Conservation (phyloP, 208 protist species). For the Leishmania amazonensis region DNA sequence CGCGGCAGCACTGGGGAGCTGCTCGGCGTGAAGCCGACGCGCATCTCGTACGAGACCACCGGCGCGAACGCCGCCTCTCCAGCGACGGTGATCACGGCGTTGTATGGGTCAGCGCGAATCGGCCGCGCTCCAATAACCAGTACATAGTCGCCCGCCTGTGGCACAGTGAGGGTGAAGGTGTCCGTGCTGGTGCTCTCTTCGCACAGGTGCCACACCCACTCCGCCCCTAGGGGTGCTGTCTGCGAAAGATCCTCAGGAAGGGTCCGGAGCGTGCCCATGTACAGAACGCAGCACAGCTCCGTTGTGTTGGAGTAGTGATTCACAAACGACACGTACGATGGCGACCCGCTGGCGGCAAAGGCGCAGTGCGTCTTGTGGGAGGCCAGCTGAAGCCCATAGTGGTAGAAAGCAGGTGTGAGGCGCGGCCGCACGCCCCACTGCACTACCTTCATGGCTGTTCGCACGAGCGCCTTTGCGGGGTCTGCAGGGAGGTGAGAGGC, state of each 20-base stretch:
- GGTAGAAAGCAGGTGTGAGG: constrained; percentile 70
- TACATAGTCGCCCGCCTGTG: constrained; percentile 72
- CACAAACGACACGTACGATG: constrained; percentile 66
- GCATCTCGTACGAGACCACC: constrained; percentile 69
- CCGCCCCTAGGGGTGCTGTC: constrained; percentile 42
- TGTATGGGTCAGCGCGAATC: constrained; percentile 78
- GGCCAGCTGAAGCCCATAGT: constrained; percentile 46
- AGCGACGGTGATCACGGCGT: constrained; percentile 30
- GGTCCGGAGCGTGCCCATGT: constrained; percentile 50
- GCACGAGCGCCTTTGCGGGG: constrained; percentile 43
- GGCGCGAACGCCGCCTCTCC: constrained; percentile 52
- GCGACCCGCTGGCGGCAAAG: constrained; percentile 55
- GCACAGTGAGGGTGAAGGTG: constrained; percentile 85
- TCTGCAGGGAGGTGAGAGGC: constrained; percentile 59
- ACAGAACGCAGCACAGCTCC: constrained; percentile 84
- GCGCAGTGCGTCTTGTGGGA: constrained; percentile 53
- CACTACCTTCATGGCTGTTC: constrained; percentile 31
- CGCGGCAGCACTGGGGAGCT: constrained; percentile 62
- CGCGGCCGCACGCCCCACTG: constrained; percentile 62
- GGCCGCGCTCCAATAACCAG: constrained; percentile 67
- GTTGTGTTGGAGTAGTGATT: constrained; percentile 55
- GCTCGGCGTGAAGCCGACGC: constrained; percentile 73
- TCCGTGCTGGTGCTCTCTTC: constrained; percentile 52
- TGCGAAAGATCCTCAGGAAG: constrained; percentile 47
- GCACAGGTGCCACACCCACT: constrained; percentile 88